Base-by-base conservation (phyloP, 179 eudicot species). In the Silene vulgaris region DNA sequence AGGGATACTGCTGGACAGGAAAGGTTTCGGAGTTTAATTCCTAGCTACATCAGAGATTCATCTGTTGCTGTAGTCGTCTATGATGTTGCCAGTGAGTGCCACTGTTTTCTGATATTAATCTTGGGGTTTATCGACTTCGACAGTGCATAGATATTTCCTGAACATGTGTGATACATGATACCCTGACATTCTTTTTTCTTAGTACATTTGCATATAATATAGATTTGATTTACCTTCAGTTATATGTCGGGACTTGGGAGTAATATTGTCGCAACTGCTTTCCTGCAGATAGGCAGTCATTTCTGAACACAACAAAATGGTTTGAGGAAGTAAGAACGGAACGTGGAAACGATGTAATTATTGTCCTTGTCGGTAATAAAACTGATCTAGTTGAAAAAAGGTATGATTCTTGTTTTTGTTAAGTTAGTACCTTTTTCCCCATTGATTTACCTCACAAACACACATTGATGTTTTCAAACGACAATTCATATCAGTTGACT, bases 1-100 rank as follows among this genome's bases (percentile, higher is more conserved):
- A 92, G 97, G 97, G 97, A 92, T 81, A 92, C 97, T 54, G 97
- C 97, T 52, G 97, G 97, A 52, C 97, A 92, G 82, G 96, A 92
- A 81, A 89, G 97, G 73, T 92, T 92, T 79, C 88, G 97, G 82
- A 92, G 97, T 81, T 93, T 92, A 60, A 92, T 92, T 73, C 97
- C 97, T 9, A 90, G 97, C 89, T 92, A 92, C 80, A 90, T 92
- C 32, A 86, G 97, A 80, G 97, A 92, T 84, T 92, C 96, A 72
- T 90, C 96, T 23, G 97, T 92, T 72, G 96, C 97, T 75, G 88
- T 92, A 11, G 75, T 92, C 11, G 97, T 87, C 21, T 92, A 86
- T 82, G 97, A 92, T 75, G 91, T 92, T 83, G 86, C 96, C 16
- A 90, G 97, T 92, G 71, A 82, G 97, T 85, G 48, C 50, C 67